phyloP scores from a whole-genome alignment of 140 eudicot genomes.

The Anethum foeniculum region DNA sequence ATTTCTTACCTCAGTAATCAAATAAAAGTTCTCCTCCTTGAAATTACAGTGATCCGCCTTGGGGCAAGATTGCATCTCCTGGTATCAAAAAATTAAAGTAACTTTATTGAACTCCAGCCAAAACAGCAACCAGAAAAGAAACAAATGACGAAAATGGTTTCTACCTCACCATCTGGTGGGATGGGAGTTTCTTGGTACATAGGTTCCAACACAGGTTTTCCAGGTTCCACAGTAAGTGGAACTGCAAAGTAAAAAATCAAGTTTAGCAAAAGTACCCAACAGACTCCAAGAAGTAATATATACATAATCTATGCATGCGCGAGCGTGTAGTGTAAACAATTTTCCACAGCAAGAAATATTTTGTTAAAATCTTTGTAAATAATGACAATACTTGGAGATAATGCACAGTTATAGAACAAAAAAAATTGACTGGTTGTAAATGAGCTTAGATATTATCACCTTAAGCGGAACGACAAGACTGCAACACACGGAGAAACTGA shows the following conservation, averaged over 20 bases:
- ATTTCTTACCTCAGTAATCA: conserved; percentile 64
- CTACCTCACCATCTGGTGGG: conserved; percentile 55
- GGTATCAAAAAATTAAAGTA: neutral
- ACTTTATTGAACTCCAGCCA: conserved; percentile 5
- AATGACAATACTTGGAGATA: too few species aligned
- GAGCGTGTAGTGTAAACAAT: too few species aligned
- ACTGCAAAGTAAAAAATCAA: conserved; percentile 30
- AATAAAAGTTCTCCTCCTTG: conserved; percentile 53
- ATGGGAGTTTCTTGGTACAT: conserved; percentile 62
- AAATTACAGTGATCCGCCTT: conserved; percentile 50
- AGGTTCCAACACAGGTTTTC: conserved; percentile 61
- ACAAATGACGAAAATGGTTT: neutral
- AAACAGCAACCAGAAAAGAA: neutral
- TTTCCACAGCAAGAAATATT: neutral
- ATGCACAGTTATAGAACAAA: neutral
- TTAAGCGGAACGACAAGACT: neutral
- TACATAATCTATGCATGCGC: too few species aligned
- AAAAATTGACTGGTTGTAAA: neutral
- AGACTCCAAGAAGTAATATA: neutral
- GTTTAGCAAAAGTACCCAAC: neutral
- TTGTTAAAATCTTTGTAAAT: neutral
- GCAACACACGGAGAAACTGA: conserved; percentile 5
- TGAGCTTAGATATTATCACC: neutral
- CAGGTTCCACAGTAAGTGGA: conserved; percentile 53
- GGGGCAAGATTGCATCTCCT: conserved; percentile 94